Percentiles rank a stretch among this genome's conserved stretches.
phyloP scores from a whole-genome alignment of 2,329 filamentous ascomycete genomes.

The Periconia sp. region DNA sequence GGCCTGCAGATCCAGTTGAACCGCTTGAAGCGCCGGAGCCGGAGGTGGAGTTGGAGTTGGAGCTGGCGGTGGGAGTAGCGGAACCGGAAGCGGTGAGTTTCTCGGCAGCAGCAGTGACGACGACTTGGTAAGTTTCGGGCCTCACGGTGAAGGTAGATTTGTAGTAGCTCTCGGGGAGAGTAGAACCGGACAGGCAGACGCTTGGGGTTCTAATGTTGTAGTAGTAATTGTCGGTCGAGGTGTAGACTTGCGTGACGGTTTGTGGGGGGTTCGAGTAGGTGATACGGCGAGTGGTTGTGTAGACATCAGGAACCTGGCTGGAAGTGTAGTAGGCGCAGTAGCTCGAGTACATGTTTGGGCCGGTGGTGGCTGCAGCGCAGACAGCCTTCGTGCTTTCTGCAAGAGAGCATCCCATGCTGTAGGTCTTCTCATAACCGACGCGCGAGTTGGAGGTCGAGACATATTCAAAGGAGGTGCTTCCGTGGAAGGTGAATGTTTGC shows the following conservation, averaged over 20 bases:
- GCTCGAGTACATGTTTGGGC: background rate
- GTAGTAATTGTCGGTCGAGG: constrained; percentile 1
- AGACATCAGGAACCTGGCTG: background rate
- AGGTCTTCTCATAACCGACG: constrained; percentile 1
- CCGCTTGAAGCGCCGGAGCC: background rate
- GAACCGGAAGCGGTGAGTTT: constrained; percentile 26
- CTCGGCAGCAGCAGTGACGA: constrained; percentile 32
- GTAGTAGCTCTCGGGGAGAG: constrained; percentile 8
- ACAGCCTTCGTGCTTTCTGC: background rate
- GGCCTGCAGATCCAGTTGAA: background rate
- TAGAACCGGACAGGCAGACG: constrained; percentile 11
- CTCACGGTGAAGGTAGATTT: constrained; percentile 12
- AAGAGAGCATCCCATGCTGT: constrained; percentile 3
- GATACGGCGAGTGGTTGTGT: constrained; percentile 1
- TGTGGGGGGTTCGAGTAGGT: constrained; percentile 2
- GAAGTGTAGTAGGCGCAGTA: background rate
- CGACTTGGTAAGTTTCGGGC: constrained; percentile 20
- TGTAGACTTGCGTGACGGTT: constrained; percentile 4
- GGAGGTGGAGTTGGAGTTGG: constrained; percentile 12
- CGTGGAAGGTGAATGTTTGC: constrained; percentile 10
- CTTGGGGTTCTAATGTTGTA: background rate
- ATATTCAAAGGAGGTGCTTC: constrained; percentile 5
- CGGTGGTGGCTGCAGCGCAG: background rate
- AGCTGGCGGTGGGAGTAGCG: constrained; percentile 17
- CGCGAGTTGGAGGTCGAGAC: background rate